Evolutionary conservation across 1,284 basidiomycete genomes (phyloP), one percentile per base, ranked within the genome.

Genomic region (Cryptococcus sp.): DNA sequence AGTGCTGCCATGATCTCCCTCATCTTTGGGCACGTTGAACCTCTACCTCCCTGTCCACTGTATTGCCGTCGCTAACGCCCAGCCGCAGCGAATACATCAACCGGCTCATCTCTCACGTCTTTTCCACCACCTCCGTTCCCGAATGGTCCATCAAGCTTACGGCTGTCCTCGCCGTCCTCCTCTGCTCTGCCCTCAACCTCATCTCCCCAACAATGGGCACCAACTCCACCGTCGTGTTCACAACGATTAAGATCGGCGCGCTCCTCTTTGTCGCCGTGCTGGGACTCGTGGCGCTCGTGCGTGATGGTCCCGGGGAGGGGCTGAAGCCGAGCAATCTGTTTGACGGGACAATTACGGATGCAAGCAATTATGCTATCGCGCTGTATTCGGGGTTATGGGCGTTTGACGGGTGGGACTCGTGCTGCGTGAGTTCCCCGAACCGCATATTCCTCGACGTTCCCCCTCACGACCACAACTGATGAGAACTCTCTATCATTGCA

Each of bases 341-440:
- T 65, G 78, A 81, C 7, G 86, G 84, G 2, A 87, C 91, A 3
- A 89, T 87, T 53, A 82, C 73, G 7, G 88, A 87, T 57, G 88
- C 90, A 1, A 87, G 90, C 3, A 81, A 85, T 3, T 98, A 93
- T 76, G 92, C 95, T 4, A 80, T 98, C 12, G 96, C 95, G 0
- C 78, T 98, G 3, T 99, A 98, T 77, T 95, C 91, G 12, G 92
- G 92, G 0, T 78, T 98, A 1, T 98, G 93, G 92, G 92, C 92
- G 1, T 92, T 91, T 67, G 91, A 94, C 72, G 92, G 94, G 0
- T 97, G 92, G 90, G 75, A 76, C 53, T 69, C 73, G 45, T 73
- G 73, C 52, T 70, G 66, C 54, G 75, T 77, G n/a, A 72, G 77
- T 60, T 48, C 33, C 50, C 46, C 15, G 64, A 66, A 24, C 52